Evolutionary conservation across 2,329 filamentous ascomycete species (phyloP).

Genomic region (Rhinocladiella mackenziei): DNA sequence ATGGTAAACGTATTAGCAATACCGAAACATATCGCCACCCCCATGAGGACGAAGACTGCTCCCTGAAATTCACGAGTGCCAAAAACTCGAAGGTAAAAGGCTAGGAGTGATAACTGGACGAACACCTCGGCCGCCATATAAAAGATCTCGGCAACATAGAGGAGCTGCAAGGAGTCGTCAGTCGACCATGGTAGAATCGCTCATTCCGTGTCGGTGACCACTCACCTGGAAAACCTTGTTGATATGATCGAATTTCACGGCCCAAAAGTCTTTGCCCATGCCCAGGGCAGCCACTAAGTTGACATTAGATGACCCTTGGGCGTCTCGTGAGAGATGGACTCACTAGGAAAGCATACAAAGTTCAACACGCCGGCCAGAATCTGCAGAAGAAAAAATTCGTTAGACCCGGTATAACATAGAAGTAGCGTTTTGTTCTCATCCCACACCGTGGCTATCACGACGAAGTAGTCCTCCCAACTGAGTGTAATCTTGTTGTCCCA

Average conservation of each 20-base stretch:
- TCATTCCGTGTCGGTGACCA: background rate
- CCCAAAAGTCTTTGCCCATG: no score
- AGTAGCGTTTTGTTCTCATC: no score
- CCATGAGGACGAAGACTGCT: conserved; percentile 35
- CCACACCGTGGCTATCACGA: conserved; percentile 34
- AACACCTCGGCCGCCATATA: conserved; percentile 47
- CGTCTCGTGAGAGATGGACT: no score
- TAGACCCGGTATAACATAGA: no score
- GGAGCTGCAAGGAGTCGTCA: background rate
- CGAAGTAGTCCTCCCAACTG: conserved; percentile 36
- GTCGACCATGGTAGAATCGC: background rate
- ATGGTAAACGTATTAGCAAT: conserved; percentile 35
- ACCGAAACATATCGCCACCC: conserved; percentile 32
- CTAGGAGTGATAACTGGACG: conserved; percentile 36
- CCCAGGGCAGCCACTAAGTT: no score
- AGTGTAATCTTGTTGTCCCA: conserved; percentile 16
- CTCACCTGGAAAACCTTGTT: background rate
- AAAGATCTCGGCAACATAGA: conserved; percentile 34
- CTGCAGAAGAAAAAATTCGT: no score
- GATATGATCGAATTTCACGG: conserved; percentile 1
- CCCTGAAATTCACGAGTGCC: conserved; percentile 38
- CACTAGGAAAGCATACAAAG: no score
- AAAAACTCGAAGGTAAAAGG: conserved; percentile 44
- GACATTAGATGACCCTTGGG: no score
- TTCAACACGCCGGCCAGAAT: no score